Base-by-base conservation (phyloP, 2,329 filamentous ascomycete species). In the Tolypocladium sp. region DNA sequence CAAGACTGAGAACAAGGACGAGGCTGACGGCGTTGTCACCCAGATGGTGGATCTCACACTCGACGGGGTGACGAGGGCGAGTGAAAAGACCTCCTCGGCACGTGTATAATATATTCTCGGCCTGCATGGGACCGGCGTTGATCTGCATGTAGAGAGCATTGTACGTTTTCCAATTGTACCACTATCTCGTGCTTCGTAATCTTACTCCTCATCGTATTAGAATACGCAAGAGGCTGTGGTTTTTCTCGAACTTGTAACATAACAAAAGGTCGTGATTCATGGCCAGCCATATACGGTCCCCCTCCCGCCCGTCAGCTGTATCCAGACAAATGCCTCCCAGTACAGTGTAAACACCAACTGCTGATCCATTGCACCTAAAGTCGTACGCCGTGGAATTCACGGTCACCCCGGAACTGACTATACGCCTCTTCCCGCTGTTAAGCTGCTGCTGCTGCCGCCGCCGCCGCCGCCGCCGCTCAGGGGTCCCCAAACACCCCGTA, bases 401-500 rank as follows among this genome's bases (percentile, higher is more conserved):
- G 49, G 30, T 22, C 49, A 22, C 27, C 2, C 30, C 13, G 5
- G 10, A 53, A 20, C 49, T 37, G 20, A 10, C 30, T 10, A 22
- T 3, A 5, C 20, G 17, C 15, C 30, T 22, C 20, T 15, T 37
- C 9, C 49, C 20, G 4, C 17, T 35, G 30, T 13, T 52, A n/a
- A 13, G 49, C 20, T 51, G 27, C 46, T 20, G 15, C 27, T 17
- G 13, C 15, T 6, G 6, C 17, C 38, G 15, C 12, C 10, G 25
- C 17, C 10, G 4, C 15, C 17, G 6, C 17, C 38, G 15, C 12
- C 10, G 25, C 17, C 10, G 4, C 9, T 65, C 56, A 72, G 10
- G 60, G 38, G 49, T 69, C 65, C 15, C 73, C 75, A 63, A 96
- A 96, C 44, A 96, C 75, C 0, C 78, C 80, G 89, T 90, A 96